Base-by-base conservation (phyloP, 2,329 filamentous ascomycete genomes). In the Epicoccum sorghinum region DNA sequence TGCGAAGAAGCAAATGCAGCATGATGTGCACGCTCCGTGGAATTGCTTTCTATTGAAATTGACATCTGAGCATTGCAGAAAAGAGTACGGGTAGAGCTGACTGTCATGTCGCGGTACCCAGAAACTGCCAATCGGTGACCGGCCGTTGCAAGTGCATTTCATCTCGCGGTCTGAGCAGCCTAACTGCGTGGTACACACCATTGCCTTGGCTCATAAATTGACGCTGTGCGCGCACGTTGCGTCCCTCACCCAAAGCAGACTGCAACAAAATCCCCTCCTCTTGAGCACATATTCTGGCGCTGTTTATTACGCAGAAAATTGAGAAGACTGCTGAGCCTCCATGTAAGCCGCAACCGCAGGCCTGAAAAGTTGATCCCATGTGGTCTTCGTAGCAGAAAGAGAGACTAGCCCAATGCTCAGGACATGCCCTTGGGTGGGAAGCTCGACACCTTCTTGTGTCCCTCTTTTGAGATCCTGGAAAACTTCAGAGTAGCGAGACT, bases 401-500 rank as follows among this genome's bases (percentile, higher is more conserved):
- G 27, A 13, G 22, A 13, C 4, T 13, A 10, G 38, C 32, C 35
- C 24, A 36, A 40, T 8, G 41, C 61, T 72, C 68, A 75, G 25
- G 72, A 75, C 56, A 73, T 56, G 22, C 72, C 72, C 49, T 79
- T 78, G 0, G 91, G 91, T 18, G 93, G 93, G 69, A 96, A 96
- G 57, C 81, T 88, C 23, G 89, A 89, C n/a, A 86, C 78, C 66
- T 86, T 83, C 58, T 86, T 82, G 10, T 74, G 78, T 4, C 91
- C 91, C 27, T 83, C 80, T 52, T 82, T 85, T 4, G 83, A 83
- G 51, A 97, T 79, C 57, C 91, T 87, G 57, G 91, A 81, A 82
- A 93, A 98, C 55, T 87, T 85, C 62, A 97, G 73, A 7, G 83
- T 88, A 30, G 87, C 85, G 58, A 97, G 81, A 65, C 89, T 88